A percentile compares a stretch with the other conserved stretches of the same genome.
phyloP scores from a whole-genome alignment of 768 basidiomycete genomes.

The Hygrocybe punicea region DNA sequence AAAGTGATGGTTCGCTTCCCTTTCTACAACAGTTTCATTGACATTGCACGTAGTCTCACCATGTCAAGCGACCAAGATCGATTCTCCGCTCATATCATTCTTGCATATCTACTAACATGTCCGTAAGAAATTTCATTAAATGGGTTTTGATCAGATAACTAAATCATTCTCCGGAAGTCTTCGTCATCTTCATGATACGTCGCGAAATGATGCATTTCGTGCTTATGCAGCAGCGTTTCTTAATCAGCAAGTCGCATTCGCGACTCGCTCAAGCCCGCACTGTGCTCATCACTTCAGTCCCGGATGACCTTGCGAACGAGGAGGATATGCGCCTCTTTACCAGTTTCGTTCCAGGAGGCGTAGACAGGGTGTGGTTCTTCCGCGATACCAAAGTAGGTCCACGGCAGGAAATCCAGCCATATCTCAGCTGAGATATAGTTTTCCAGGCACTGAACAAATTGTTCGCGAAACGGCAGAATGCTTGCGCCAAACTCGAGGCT shows the following conservation, averaged over 20 bases:
- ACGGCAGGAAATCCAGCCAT: neutral
- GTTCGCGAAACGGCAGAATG: slow-evolving; percentile 44
- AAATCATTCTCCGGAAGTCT: slow-evolving; percentile 38
- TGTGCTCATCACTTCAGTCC: slow-evolving; percentile 63
- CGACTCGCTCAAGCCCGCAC: slow-evolving; percentile 62
- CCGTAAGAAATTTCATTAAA: slow-evolving; percentile 20
- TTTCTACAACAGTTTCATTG: neutral
- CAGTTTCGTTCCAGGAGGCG: slow-evolving; percentile 65
- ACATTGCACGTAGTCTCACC: slow-evolving; percentile 31
- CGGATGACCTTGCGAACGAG: slow-evolving; percentile 50
- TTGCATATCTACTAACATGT: slow-evolving; percentile 52
- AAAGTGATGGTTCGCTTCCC: slow-evolving; percentile 37
- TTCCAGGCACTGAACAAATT: slow-evolving; percentile 36
- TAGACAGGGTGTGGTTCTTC: slow-evolving; percentile 66
- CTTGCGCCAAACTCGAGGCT: slow-evolving; percentile 53
- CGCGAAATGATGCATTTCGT: slow-evolving; percentile 57
- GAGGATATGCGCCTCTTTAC: slow-evolving; percentile 49
- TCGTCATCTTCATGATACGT: slow-evolving; percentile 57
- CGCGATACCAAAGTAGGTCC: slow-evolving; percentile 41
- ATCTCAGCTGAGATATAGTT: neutral
- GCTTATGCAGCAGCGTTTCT: slow-evolving; percentile 54
- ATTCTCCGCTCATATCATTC: slow-evolving; percentile 55
- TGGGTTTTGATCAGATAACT: slow-evolving; percentile 1
- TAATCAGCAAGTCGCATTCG: slow-evolving; percentile 57
- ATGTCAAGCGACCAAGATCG: slow-evolving; percentile 38